A percentile compares a stretch with the other conserved stretches of the same genome.
Conservation (phyloP, 768 basidiomycete genomes). For the Suillus hirtellus region DNA sequence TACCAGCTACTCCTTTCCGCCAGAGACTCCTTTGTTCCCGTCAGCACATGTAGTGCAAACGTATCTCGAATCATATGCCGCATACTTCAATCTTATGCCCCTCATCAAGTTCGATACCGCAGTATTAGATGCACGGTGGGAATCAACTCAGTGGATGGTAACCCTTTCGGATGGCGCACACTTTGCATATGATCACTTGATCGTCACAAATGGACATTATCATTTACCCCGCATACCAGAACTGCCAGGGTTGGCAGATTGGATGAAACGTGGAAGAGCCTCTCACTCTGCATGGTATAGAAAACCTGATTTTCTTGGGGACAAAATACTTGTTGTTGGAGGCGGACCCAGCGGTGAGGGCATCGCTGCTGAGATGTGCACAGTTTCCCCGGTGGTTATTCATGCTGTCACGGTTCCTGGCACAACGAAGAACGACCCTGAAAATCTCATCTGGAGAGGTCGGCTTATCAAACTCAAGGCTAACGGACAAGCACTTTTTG, state of each 20-base stretch:
- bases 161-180: constrained; percentile 38
- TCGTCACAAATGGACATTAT: constrained; percentile 80
- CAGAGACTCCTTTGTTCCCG: constrained; percentile 72
- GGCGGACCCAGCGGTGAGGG: constrained; percentile 71
- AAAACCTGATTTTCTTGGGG: constrained; percentile 40
- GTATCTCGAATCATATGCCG: constrained; percentile 72
- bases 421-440: constrained; percentile 35
- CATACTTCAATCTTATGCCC: constrained; percentile 56
- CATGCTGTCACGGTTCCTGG: constrained; percentile 45
- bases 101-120: constrained; percentile 63
- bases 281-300: constrained; percentile 73
- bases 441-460: constrained; percentile 43
- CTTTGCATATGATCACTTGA: constrained; percentile 57
- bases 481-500: constrained; percentile 53
- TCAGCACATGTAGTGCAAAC: constrained; percentile 54
- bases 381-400: constrained; percentile 46
- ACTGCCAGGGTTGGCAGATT: constrained; percentile 57
- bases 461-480: constrained; percentile 42
- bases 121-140: constrained; percentile 50
- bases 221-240: constrained; percentile 61
- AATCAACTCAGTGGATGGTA: constrained; percentile 50
- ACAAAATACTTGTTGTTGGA: constrained; percentile 47
- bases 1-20: constrained; percentile 62
- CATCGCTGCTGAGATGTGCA: constrained; percentile 58
- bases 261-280: constrained; percentile 54